phyloP scores from a whole-genome alignment of 176 grass and related monocot species.

The Raddia distichophylla region DNA sequence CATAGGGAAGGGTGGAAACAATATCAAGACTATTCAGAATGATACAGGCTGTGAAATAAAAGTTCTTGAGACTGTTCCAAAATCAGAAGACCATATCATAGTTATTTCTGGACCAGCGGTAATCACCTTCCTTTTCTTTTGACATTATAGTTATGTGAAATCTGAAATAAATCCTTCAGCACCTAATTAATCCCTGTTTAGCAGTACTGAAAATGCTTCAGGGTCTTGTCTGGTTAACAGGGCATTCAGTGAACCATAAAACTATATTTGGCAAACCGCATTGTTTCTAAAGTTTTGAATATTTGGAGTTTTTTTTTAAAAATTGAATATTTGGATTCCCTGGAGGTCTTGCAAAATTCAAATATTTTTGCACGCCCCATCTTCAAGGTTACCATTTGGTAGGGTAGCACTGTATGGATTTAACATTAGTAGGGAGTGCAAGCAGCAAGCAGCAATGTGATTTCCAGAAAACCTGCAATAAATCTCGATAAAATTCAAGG shows the following conservation, averaged over 20 bases:
- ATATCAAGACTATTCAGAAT: constrained; percentile 77
- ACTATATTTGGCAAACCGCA: not conserved
- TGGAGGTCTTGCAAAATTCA: constrained; percentile 15
- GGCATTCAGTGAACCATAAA: constrained; percentile 1
- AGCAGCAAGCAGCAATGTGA: constrained; percentile 13
- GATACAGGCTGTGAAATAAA: constrained; percentile 97
- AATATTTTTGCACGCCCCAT: constrained; percentile 17
- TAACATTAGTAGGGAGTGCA: constrained; percentile 31
- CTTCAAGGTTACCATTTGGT: constrained; percentile 19
- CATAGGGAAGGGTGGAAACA: constrained; percentile 88
- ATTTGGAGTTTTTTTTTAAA: constrained; percentile 14
- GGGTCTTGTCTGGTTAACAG: not conserved
- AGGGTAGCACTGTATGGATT: not conserved
- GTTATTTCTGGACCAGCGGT: constrained; percentile 84
- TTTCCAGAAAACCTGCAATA: constrained; percentile 5
- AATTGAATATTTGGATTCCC: constrained; percentile 14
- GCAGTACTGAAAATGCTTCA: constrained; percentile 5
- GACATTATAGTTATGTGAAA: constrained; percentile 18
- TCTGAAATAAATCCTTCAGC: constrained; percentile 24
- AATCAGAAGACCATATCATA: constrained; percentile 71
- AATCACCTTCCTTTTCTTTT: constrained; percentile 43
- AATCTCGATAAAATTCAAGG: not conserved
- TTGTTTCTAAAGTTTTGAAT: constrained; percentile 19
- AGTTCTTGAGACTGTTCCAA: constrained; percentile 72
- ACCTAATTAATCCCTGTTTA: constrained; percentile 14